Conservation (phyloP, 2,329 filamentous ascomycete species). For the Ampelomyces quisqualis region DNA sequence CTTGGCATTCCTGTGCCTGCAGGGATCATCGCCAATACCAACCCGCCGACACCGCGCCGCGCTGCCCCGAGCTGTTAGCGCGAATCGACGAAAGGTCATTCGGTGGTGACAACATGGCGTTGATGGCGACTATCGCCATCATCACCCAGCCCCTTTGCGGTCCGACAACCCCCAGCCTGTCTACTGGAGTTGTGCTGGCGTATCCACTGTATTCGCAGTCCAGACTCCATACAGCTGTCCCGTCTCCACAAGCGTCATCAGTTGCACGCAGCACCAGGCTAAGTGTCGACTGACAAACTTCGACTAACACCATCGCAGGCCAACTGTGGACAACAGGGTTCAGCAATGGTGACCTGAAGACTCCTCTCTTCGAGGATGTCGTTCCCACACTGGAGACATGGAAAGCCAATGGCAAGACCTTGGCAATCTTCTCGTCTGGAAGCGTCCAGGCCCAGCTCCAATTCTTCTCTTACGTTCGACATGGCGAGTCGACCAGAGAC, state of each 20-base stretch:
- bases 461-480: conserved; percentile 64
- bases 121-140: conserved; percentile 30
- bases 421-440: conserved; percentile 81
- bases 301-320: conserved; percentile 45
- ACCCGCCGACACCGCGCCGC: conserved; percentile 19
- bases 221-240: background rate
- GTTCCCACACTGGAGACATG: conserved; percentile 62
- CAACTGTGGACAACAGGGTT: conserved; percentile 78
- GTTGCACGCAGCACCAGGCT: conserved; percentile 4
- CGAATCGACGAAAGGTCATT: conserved; percentile 20
- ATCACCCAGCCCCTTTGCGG: conserved; percentile 9
- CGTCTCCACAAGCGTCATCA: conserved; percentile 2
- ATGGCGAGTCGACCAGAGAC: conserved; percentile 44
- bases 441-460: conserved; percentile 79
- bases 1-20: conserved; percentile 8
- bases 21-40: conserved; percentile 22
- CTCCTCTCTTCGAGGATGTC: conserved; percentile 75
- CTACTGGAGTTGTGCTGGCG: conserved; percentile 1
- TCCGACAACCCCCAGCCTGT: background rate
- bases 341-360: conserved; percentile 65
- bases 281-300: conserved; percentile 7
- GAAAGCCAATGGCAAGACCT: conserved; percentile 54
- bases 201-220: background rate
- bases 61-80: conserved; percentile 20
- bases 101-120: conserved; percentile 22